Conservation (phyloP, 495 filamentous ascomycete species). For the Aspergillus haitiensis region DNA sequence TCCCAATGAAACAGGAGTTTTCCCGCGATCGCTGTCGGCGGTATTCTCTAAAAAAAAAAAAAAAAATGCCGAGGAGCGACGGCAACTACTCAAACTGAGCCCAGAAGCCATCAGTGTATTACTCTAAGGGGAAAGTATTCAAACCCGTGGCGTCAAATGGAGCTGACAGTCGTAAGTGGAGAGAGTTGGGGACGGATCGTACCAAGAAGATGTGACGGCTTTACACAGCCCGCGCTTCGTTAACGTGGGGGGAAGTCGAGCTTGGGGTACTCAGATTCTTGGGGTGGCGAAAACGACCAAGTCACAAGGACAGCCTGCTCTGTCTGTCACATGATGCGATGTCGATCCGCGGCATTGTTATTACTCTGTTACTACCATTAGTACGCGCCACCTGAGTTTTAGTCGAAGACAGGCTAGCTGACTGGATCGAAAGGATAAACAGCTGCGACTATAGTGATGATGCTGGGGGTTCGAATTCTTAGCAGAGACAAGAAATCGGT, state of each 20-base stretch:
- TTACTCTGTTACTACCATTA: too few species aligned
- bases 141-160: too few species aligned
- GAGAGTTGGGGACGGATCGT: too few species aligned
- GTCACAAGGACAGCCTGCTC: slow-evolving; percentile 27
- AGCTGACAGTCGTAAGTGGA: too few species aligned
- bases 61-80: slow-evolving; percentile 22
- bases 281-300: slow-evolving; percentile 19
- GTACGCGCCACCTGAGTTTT: background rate
- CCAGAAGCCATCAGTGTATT: background rate
- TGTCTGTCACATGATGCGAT: slow-evolving; percentile 29
- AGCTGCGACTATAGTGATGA: too few species aligned
- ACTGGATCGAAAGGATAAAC: background rate
- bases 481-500: background rate
- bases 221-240: too few species aligned
- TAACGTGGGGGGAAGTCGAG: background rate
- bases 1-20: background rate
- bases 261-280: background rate
- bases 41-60: background rate
- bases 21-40: slow-evolving; percentile 1
- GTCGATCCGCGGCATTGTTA: slow-evolving; percentile 22
- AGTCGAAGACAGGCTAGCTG: background rate
- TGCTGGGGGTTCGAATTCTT: too few species aligned
- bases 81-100: background rate
- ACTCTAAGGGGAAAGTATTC: too few species aligned
- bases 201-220: too few species aligned